A percentile compares a stretch with the other conserved stretches of the same genome.
Conservation (phyloP, 306 rosid genomes). For the Medicago truncatula region MtrunA17r5.0-ANR NC_053042.1:17616501-17617000, state of each 20-base stretch:
- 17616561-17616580: not conserved
- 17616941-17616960: not conserved
- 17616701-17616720: conserved; percentile 92
- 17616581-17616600: not conserved
- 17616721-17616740: conserved; percentile 98
- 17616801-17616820: conserved; percentile 6
- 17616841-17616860: conserved; percentile 12
- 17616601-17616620: not conserved
- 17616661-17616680: conserved; percentile 98
- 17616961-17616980: not conserved
- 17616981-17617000: not conserved
- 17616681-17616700: conserved; percentile 93
- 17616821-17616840: conserved; percentile 39
- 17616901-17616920: conserved; percentile 15
- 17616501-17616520: too few relatives aligned
- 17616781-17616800: not conserved
- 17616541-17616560: too few relatives aligned
- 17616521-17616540: too few relatives aligned
- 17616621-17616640: conserved; percentile 76
- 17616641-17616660: conserved; percentile 77
- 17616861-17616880: conserved; percentile 13
- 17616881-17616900: not conserved
- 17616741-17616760: conserved; percentile 94
- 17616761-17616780: conserved; percentile 76
- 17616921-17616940: not conserved